These are phyloP conservation scores for Trypanosoma cruzi DNA, from an alignment of 208 protist genomes.

Conservation along the genomic window DNA sequence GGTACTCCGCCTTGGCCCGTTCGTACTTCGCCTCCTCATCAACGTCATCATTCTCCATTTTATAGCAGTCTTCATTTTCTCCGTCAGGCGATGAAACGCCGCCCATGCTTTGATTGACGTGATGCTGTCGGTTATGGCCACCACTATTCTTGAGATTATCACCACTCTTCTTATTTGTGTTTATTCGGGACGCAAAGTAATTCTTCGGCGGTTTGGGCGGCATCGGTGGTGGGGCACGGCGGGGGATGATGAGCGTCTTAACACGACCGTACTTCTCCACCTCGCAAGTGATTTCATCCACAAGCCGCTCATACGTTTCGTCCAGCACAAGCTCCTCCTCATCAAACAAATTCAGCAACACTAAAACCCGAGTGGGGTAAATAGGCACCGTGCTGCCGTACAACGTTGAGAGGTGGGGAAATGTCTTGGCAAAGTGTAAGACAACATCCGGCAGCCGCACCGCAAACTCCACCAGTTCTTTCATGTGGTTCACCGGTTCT, in stretches of 20 bases:
- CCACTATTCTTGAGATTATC: too few species aligned
- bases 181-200: conserved; percentile 20
- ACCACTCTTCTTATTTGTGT: conserved; percentile 6
- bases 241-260: conserved; percentile 74
- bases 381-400: conserved; percentile 71
- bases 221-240: conserved; percentile 60
- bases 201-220: conserved; percentile 52
- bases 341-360: conserved; percentile 88
- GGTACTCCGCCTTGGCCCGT: conserved; percentile 56
- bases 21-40: conserved; percentile 35
- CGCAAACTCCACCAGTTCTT: conserved; percentile 63
- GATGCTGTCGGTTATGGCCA: neutral
- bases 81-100: neutral
- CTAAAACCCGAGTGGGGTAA: conserved; percentile 79
- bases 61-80: neutral
- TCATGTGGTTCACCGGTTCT: conserved; percentile 66
- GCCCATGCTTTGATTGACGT: neutral
- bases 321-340: conserved; percentile 84
- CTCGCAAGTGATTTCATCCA: conserved; percentile 78
- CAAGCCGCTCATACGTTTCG: conserved; percentile 62
- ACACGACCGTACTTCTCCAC: conserved; percentile 87
- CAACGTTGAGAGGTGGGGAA: conserved; percentile 73
- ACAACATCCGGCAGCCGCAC: conserved; percentile 60
- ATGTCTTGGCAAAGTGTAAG: conserved; percentile 50
- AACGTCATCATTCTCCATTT: conserved; percentile 14